Evolutionary conservation across 2,329 filamentous ascomycete genomes (phyloP), one percentile per base, ranked within the genome.

Genomic region (Calonectria multiphialidica): DNA sequence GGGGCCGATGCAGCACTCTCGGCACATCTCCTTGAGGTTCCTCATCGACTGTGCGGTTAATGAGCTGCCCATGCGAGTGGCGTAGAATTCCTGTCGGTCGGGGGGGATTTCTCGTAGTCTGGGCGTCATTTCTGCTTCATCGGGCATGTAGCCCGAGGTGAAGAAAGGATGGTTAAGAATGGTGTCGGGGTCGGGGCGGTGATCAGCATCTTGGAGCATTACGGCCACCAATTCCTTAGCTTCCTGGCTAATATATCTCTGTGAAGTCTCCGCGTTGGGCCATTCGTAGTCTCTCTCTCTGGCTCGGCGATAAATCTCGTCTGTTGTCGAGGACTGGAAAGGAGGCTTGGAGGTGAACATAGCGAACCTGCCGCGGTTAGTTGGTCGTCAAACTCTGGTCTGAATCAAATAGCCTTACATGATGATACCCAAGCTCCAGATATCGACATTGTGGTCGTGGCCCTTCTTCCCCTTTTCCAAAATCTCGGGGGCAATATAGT

Each of bases 351-450:
- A 98, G 9, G 97, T 97, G 57, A 98, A 93, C 91, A 99, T 96
- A 61, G 97, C 97, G 85, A 98, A 98, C 83, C 93, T 95, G 77
- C 47, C 12, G 35, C 18, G 13, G 42, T 37, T 30, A 35, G 75
- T 78, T 72, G 76, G 71, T 53, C 47, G 28, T 28, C 15, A 64
- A n/a, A 18, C n/a, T 10, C 44, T 16, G 18, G 4, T 5, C 6
- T 5, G 16, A 15, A 18, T 21, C n/a, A 3, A 15, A 28, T 33
- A 79, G n/a, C 4, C 92, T 87, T 86, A 96, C 92, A 97, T 95
- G 82, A 99, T 99, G 77, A 99, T 97, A 23, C 97, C 97, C 81
- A 99, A 89, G 53, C 96, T 98, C 97, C 97, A 99, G 68, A 99
- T 94, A 82, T 99, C 97, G 4, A 99, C 97, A 87, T 97, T 98